Evolutionary conservation across 768 basidiomycete species (phyloP).

Genomic region (Suillus occidentalis): DNA sequence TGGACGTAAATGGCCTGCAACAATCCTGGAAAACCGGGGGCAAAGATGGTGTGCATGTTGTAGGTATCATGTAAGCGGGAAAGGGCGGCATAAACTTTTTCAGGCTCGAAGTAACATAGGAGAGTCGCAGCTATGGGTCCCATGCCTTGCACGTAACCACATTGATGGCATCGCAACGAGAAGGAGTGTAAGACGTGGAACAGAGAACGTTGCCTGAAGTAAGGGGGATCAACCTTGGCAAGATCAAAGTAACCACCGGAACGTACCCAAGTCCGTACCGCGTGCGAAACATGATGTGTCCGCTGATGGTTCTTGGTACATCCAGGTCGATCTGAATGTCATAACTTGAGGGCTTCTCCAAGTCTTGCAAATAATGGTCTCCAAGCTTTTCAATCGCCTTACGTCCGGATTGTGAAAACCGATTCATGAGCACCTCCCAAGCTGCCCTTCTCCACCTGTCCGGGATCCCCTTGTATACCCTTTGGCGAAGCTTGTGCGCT

Average conservation of each 20-base stretch:
- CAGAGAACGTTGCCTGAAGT: constrained; percentile 80
- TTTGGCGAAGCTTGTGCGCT: constrained; percentile 64
- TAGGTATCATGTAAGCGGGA: constrained; percentile 90
- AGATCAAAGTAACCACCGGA: constrained; percentile 3
- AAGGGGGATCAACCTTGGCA: constrained; percentile 2
- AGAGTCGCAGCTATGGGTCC: constrained; percentile 95
- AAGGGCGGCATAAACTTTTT: constrained; percentile 81
- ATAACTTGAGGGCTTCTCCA: constrained; percentile 82
- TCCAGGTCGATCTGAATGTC: constrained; percentile 99
- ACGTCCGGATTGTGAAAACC: constrained; percentile 46
- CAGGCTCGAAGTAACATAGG: constrained; percentile 90
- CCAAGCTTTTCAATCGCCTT: constrained; percentile 45
- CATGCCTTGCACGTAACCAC: constrained; percentile 99
- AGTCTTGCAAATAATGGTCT: constrained; percentile 54
- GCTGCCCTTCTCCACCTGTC: constrained; percentile 93
- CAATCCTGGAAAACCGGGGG: constrained; percentile 93
- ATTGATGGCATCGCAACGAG: constrained; percentile 78
- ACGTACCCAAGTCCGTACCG: constrained; percentile 93
- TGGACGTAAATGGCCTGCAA: constrained; percentile 96
- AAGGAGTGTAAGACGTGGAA: constrained; percentile 95
- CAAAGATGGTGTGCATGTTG: constrained; percentile 84
- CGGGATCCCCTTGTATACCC: constrained; percentile 94
- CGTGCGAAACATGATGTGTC: constrained; percentile 92
- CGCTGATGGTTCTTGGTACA: constrained; percentile 93
- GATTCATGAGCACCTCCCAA: constrained; percentile 81